Conservation (phyloP, 2,329 filamentous ascomycete species). For the Beauveria brongniartii region DNA sequence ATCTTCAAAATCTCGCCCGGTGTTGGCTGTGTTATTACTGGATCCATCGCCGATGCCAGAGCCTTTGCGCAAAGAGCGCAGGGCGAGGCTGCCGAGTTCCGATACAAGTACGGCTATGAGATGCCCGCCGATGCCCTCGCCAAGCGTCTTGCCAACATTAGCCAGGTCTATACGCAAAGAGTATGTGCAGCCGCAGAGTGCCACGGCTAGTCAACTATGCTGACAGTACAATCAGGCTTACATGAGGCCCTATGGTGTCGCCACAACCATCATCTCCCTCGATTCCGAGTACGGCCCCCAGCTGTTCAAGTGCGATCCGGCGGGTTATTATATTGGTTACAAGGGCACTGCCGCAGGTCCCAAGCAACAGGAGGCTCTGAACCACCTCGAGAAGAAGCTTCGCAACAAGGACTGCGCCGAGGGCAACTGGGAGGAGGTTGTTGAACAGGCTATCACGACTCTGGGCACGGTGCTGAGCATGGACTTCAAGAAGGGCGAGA, state of each 20-base stretch:
- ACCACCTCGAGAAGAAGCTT: conserved; percentile 98
- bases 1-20: conserved; percentile 95
- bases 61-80: conserved; percentile 88
- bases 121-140: conserved; percentile 97
- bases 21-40: conserved; percentile 96
- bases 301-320: conserved; percentile 96
- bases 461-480: conserved; percentile 95
- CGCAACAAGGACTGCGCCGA: conserved; percentile 96
- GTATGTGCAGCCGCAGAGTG: conserved; percentile 40
- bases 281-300: conserved; percentile 89
- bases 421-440: conserved; percentile 92
- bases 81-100: conserved; percentile 93
- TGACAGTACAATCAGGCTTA: conserved; percentile 52
- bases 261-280: conserved; percentile 88
- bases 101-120: conserved; percentile 98
- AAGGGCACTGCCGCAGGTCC: conserved; percentile 95
- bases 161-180: conserved; percentile 96
- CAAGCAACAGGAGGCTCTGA: conserved; percentile 97
- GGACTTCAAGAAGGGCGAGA: conserved; percentile 98
- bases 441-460: conserved; percentile 91
- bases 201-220: background rate
- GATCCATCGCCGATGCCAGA: conserved; percentile 93
- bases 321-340: conserved; percentile 97
- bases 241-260: conserved; percentile 95
- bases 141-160: conserved; percentile 97